phyloP scores from a whole-genome alignment of 805 yeast genomes.

The Yarrowia alimentaria region DNA sequence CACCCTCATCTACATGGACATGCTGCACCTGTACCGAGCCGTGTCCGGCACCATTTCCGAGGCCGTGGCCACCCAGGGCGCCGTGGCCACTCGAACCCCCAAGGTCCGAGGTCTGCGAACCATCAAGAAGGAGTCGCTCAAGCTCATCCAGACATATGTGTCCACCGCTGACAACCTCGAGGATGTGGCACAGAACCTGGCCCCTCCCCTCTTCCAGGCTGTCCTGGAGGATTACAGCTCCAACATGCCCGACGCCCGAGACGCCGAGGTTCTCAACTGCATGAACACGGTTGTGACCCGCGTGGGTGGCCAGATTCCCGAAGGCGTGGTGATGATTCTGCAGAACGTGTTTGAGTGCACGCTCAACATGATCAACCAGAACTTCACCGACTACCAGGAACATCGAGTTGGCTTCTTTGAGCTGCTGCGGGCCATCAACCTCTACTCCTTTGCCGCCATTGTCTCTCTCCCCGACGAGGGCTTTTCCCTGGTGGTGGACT shows the following conservation, averaged over 20 bases:
- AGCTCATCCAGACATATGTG: constrained; percentile 83
- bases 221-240: constrained; percentile 84
- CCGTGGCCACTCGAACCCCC: constrained; percentile 91
- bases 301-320: constrained; percentile 85
- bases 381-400: constrained; percentile 95
- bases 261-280: constrained; percentile 95
- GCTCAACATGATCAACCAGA: constrained; percentile 90
- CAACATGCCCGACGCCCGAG: constrained; percentile 94
- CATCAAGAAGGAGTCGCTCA: constrained; percentile 88
- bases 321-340: constrained; percentile 80
- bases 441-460: constrained; percentile 80
- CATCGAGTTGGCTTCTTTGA: constrained; percentile 96
- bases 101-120: constrained; percentile 94
- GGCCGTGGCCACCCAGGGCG: constrained; percentile 74
- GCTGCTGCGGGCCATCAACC: constrained; percentile 80
- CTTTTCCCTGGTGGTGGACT: constrained; percentile 85
- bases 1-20: constrained; percentile 79
- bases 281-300: constrained; percentile 84
- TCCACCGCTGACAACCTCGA: constrained; percentile 82
- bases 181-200: constrained; percentile 76
- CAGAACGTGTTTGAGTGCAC: constrained; percentile 94
- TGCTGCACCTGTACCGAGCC: constrained; percentile 85
- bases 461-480: constrained; percentile 87
- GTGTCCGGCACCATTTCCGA: constrained; percentile 82
- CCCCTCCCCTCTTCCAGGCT: constrained; percentile 78